Conservation (phyloP, 805 yeast genomes). For the Suhomyces kilbournensis region DNA sequence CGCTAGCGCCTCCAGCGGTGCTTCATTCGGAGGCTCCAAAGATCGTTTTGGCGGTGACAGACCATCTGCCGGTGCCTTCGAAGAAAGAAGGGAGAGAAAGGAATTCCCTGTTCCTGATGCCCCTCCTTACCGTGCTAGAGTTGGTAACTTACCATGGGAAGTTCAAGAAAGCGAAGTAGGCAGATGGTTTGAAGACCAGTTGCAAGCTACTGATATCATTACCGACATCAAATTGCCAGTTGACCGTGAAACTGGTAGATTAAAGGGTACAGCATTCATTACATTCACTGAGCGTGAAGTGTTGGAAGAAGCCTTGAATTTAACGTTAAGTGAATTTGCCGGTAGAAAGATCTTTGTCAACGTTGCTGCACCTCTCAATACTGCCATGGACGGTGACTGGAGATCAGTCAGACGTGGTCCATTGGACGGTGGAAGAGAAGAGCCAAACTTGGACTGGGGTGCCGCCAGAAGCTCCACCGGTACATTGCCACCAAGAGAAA, state of each 20-base stretch:
- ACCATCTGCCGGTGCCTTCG: slow-evolving; percentile 24
- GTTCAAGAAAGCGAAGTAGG: slow-evolving; percentile 60
- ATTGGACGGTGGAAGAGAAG: slow-evolving; percentile 22
- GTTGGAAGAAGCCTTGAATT: slow-evolving; percentile 50
- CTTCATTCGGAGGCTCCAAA: slow-evolving; percentile 10
- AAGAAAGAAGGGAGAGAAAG: slow-evolving; percentile 48
- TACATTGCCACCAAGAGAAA: slow-evolving; percentile 38
- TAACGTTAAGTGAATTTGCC: slow-evolving; percentile 42
- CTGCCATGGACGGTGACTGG: slow-evolving; percentile 47
- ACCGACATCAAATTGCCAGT: slow-evolving; percentile 69
- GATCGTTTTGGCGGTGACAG: slow-evolving; percentile 30
- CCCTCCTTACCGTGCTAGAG: slow-evolving; percentile 90
- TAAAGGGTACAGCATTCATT: slow-evolving; percentile 57
- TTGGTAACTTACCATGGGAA: slow-evolving; percentile 84
- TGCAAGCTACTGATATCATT: slow-evolving; percentile 50
- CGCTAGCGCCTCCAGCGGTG: slow-evolving; percentile 6
- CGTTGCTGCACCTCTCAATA: slow-evolving; percentile 58
- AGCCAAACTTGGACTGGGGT: slow-evolving; percentile 43
- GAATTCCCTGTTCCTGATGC: slow-evolving; percentile 85
- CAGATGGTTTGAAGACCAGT: slow-evolving; percentile 59
- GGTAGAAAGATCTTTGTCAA: slow-evolving; percentile 53
- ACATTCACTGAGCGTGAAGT: slow-evolving; percentile 45
- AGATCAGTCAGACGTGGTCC: slow-evolving; percentile 8
- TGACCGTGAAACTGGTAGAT: slow-evolving; percentile 60
- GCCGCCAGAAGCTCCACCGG: slow-evolving; percentile 31